These are phyloP conservation scores for Anastatica hierochuntica DNA, from an alignment of 345 rosid species.

Conservation along the genomic window DNA sequence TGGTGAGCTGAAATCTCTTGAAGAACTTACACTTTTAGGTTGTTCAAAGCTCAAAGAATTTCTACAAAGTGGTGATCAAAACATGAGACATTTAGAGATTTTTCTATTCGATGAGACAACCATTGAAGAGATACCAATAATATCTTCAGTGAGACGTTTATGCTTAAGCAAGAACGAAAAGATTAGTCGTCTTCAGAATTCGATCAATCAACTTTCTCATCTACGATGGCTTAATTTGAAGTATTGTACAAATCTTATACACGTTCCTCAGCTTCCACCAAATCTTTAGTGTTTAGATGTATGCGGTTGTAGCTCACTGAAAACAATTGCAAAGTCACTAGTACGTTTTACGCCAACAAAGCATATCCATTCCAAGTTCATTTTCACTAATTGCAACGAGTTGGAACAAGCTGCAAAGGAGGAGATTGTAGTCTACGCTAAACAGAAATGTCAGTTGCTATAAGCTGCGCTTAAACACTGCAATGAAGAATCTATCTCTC, in stretches of 20 bases:
- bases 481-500: background rate
- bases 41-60: constrained; percentile 8
- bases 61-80: background rate
- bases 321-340: background rate
- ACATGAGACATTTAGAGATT: background rate
- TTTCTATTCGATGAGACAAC: constrained; percentile 8
- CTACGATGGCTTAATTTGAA: constrained; percentile 16
- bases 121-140: background rate
- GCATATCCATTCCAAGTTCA: constrained; percentile 7
- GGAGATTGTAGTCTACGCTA: background rate
- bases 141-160: background rate
- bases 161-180: constrained; percentile 11
- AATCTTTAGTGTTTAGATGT: constrained; percentile 10
- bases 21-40: constrained; percentile 3
- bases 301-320: constrained; percentile 2
- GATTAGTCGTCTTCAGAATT: background rate
- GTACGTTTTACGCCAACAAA: background rate
- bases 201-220: background rate
- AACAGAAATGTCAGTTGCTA: background rate
- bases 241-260: constrained; percentile 2
- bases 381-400: constrained; percentile 3
- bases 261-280: constrained; percentile 16
- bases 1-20: background rate
- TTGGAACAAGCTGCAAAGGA: constrained; percentile 10
- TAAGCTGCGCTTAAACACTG: background rate